Conservation (phyloP, 805 yeast genomes). For the Debaryomyces hansenii region DNA sequence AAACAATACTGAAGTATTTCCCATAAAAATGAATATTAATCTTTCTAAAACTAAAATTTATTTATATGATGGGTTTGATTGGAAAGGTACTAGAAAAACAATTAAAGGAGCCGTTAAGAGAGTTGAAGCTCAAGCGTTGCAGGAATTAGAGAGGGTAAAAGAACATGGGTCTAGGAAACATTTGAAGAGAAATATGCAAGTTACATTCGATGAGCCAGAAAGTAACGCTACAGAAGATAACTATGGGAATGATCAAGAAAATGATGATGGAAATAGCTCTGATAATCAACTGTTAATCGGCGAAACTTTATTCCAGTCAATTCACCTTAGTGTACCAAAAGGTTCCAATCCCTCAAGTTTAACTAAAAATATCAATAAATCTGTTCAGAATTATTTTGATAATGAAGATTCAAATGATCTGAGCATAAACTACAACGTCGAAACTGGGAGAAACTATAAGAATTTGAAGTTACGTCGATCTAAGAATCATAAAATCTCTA, state of each 20-base stretch:
- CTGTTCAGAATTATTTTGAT: slow-evolving; percentile 23
- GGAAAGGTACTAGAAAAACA: slow-evolving; percentile 72
- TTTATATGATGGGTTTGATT: slow-evolving; percentile 89
- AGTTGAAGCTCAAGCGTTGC: slow-evolving; percentile 53
- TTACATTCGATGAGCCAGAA: not conserved
- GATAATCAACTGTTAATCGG: slow-evolving; percentile 39
- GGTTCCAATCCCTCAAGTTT: slow-evolving; percentile 46
- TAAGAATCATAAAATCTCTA: slow-evolving; percentile 52
- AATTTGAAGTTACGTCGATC: slow-evolving; percentile 68
- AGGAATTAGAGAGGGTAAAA: slow-evolving; percentile 5
- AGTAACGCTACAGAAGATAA: slow-evolving; percentile 3
- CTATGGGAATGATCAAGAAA: slow-evolving; percentile 9
- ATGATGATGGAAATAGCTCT: slow-evolving; percentile 8
- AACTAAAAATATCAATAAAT: slow-evolving; percentile 53
- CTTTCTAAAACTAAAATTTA: slow-evolving; percentile 43
- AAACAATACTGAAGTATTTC: slow-evolving; percentile 12
- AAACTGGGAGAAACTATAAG: slow-evolving; percentile 33
- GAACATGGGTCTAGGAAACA: not conserved
- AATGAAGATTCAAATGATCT: slow-evolving; percentile 7
- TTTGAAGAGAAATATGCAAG: slow-evolving; percentile 1
- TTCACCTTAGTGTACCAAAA: slow-evolving; percentile 62
- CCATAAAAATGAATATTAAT: slow-evolving; percentile 30
- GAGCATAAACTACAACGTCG: slow-evolving; percentile 20
- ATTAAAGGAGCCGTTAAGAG: slow-evolving; percentile 65
- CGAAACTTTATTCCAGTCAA: slow-evolving; percentile 75